phyloP scores from a whole-genome alignment of 1,139 yeast species.

The Yamadazyma dushanensis region DNA sequence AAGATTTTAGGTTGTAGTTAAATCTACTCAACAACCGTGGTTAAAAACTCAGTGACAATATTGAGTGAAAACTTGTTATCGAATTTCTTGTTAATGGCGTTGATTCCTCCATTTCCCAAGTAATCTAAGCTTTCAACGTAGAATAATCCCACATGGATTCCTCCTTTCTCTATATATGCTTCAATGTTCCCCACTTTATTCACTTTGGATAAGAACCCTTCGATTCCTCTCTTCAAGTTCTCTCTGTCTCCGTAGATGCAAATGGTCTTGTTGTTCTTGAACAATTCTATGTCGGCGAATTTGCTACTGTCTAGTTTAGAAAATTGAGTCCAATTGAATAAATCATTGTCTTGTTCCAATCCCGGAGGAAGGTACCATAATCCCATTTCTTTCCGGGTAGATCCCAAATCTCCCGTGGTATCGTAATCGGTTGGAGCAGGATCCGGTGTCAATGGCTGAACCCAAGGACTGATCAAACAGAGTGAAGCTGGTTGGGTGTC shows the following conservation, averaged over 20 bases:
- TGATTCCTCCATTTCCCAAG: constrained; percentile 23
- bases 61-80: constrained; percentile 24
- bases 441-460: constrained; percentile 23
- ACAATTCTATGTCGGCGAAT: constrained; percentile 23
- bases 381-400: constrained; percentile 27
- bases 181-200: constrained; percentile 21
- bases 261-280: constrained; percentile 24
- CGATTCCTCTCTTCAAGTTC: constrained; percentile 31
- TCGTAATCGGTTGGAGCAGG: constrained; percentile 23
- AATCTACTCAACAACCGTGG: constrained; percentile 1
- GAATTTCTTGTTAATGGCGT: constrained; percentile 28
- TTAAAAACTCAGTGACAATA: constrained; percentile 14
- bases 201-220: constrained; percentile 19
- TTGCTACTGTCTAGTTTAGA: constrained; percentile 23
- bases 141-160: constrained; percentile 18
- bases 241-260: constrained; percentile 42
- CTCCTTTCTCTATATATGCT: constrained; percentile 23
- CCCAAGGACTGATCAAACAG: constrained; percentile 47
- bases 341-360: constrained; percentile 12
- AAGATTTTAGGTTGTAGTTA: no score
- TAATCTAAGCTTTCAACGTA: constrained; percentile 31
- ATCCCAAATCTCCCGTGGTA: constrained; percentile 34
- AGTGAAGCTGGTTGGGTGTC: constrained; percentile 30
- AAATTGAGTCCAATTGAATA: constrained; percentile 23
- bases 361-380: constrained; percentile 28